These are phyloP conservation scores for Saccharomyces mikatae DNA, from an alignment of 805 yeast species.

Conservation along the genomic window DNA sequence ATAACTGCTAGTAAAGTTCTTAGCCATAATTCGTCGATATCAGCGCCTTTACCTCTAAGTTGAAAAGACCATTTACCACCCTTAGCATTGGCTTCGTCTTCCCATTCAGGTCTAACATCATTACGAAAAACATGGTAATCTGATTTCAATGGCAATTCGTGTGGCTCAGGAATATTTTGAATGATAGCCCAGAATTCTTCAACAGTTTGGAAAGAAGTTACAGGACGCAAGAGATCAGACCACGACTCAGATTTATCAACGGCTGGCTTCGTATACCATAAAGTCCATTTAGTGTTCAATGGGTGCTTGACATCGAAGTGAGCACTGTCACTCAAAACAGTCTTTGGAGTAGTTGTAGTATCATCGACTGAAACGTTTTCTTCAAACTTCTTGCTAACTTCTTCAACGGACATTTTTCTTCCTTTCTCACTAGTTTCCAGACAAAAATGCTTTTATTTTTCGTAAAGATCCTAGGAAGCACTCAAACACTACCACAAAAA, in stretches of 20 bases:
- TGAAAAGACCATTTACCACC: slow-evolving; percentile 94
- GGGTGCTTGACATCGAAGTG: slow-evolving; percentile 55
- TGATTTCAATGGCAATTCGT: slow-evolving; percentile 82
- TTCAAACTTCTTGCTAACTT: slow-evolving; percentile 29
- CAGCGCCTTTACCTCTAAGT: slow-evolving; percentile 52
- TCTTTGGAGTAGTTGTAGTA: slow-evolving; percentile 18
- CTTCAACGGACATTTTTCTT: slow-evolving; percentile 29
- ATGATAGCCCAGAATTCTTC: slow-evolving; percentile 98
- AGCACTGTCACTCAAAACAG: slow-evolving; percentile 25
- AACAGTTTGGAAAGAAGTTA: slow-evolving; percentile 84
- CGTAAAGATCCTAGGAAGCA: not conserved
- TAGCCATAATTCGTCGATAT: slow-evolving; percentile 87
- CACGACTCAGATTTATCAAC: slow-evolving; percentile 72
- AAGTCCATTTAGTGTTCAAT: slow-evolving; percentile 82
- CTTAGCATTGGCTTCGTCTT: slow-evolving; percentile 72
- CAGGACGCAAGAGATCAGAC: slow-evolving; percentile 88
- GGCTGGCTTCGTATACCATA: slow-evolving; percentile 96
- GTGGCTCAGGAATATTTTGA: slow-evolving; percentile 87
- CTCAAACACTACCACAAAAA: not conserved
- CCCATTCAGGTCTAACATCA: slow-evolving; percentile 98
- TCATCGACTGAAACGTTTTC: slow-evolving; percentile 19
- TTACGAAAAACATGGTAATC: slow-evolving; percentile 93
- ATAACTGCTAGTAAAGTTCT: slow-evolving; percentile 80
- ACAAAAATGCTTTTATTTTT: not conserved
- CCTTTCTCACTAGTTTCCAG: not conserved